Conservation (phyloP, 371 early-diverging fungal genomes). For the Homolaphlyctis polyrhiza region DNA sequence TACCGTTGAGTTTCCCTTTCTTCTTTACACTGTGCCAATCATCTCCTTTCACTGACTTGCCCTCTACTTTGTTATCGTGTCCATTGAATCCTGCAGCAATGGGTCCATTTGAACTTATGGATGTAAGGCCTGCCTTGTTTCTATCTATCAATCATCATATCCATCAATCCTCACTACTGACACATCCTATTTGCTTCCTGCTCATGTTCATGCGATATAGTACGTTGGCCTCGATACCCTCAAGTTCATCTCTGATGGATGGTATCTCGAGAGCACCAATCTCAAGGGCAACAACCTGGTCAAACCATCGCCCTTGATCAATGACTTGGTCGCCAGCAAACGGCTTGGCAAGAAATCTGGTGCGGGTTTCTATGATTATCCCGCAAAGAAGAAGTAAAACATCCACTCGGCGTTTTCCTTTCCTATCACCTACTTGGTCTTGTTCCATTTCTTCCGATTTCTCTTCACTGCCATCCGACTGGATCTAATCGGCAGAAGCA, state of each 20-base stretch:
- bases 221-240: constrained; percentile 94
- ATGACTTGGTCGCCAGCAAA: constrained; percentile 71
- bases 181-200: neutral
- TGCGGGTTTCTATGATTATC: constrained; percentile 82
- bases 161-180: neutral
- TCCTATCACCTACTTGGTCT: no score
- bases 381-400: no score
- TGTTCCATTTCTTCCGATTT: no score
- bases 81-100: constrained; percentile 46
- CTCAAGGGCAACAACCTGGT: constrained; percentile 69
- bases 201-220: constrained; percentile 31
- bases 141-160: neutral
- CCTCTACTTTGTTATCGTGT: neutral
- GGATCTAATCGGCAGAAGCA: no score
- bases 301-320: constrained; percentile 59
- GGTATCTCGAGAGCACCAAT: constrained; percentile 61
- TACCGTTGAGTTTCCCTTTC: no score
- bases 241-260: constrained; percentile 89
- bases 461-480: no score
- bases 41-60: neutral
- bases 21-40: neutral
- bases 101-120: constrained; percentile 93
- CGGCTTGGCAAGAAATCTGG: constrained; percentile 87
- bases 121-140: constrained; percentile 48
- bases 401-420: no score